A percentile compares a stretch with the other conserved stretches of the same genome.
Evolutionary conservation across 1,139 yeast genomes (phyloP).

Genomic region (Yamadazyma spencermartinsiae): DNA sequence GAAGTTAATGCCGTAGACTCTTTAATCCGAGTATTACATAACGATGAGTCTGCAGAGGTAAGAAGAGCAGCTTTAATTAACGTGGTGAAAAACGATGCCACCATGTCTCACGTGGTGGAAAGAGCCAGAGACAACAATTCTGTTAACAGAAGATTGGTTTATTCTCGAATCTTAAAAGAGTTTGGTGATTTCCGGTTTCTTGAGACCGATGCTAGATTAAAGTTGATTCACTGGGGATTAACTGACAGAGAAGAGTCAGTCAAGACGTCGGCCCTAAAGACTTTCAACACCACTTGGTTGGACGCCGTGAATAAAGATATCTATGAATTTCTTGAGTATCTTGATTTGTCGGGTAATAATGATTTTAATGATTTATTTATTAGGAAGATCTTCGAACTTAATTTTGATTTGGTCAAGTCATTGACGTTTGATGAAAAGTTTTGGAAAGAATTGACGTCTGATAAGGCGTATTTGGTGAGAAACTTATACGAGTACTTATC

Average conservation of each 20-base stretch:
- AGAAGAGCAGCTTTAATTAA: conserved; percentile 81
- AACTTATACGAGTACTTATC: conserved; percentile 66
- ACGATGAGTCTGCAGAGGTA: conserved; percentile 87
- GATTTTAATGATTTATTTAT: conserved; percentile 69
- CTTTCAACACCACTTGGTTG: conserved; percentile 76
- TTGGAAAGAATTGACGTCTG: conserved; percentile 75
- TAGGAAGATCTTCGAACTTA: conserved; percentile 56
- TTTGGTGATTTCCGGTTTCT: conserved; percentile 67
- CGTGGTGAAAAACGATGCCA: conserved; percentile 53
- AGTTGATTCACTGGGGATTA: conserved; percentile 78
- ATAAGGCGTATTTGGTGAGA: conserved; percentile 70
- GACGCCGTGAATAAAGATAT: conserved; percentile 68
- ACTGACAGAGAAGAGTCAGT: conserved; percentile 82
- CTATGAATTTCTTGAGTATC: conserved; percentile 64
- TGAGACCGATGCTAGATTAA: conserved; percentile 58
- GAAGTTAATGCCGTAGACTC: conserved; percentile 5
- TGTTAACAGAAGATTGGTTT: conserved; percentile 71
- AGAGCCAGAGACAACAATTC: conserved; percentile 81
- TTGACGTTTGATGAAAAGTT: conserved; percentile 58
- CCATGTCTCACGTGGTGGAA: conserved; percentile 65
- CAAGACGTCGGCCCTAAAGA: conserved; percentile 65
- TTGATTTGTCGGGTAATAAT: conserved; percentile 67
- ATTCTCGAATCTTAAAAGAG: conserved; percentile 65
- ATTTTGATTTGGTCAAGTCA: conserved; percentile 61
- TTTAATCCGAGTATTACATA: conserved; percentile 49